These are phyloP conservation scores for Blastobotrys peoriensis DNA, from an alignment of 805 yeast species.

Conservation along the genomic window DNA sequence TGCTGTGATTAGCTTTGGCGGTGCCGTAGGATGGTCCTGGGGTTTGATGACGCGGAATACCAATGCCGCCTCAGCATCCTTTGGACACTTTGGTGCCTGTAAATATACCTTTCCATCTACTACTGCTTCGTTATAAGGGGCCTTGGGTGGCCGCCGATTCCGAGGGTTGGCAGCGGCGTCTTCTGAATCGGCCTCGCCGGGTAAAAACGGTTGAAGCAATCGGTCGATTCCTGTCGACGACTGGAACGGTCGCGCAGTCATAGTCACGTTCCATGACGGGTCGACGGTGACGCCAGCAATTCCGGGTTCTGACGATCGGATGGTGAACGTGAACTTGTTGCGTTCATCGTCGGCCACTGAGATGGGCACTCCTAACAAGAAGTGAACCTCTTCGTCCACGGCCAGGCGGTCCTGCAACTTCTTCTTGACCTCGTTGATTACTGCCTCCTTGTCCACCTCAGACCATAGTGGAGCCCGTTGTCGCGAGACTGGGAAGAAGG, in stretches of 20 bases:
- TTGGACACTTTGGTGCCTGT: not conserved
- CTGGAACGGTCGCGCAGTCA: constrained; percentile 16
- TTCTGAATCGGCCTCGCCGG: constrained; percentile 14
- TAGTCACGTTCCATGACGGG: constrained; percentile 10
- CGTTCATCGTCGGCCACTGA: constrained; percentile 3
- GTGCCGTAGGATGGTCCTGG: constrained; percentile 11
- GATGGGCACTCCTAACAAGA: constrained; percentile 16
- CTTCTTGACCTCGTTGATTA: constrained; percentile 9
- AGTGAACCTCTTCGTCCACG: constrained; percentile 17
- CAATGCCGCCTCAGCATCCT: constrained; percentile 1
- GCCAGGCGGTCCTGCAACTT: constrained; percentile 17
- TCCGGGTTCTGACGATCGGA: constrained; percentile 17
- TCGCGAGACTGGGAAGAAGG: constrained; percentile 16
- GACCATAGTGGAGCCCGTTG: constrained; percentile 14
- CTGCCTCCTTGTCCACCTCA: constrained; percentile 15
- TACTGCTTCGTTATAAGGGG: constrained; percentile 13
- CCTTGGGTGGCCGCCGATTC: constrained; percentile 1
- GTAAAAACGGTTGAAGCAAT: constrained; percentile 13
- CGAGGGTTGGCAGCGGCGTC: constrained; percentile 11
- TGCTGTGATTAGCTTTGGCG: constrained; percentile 11
- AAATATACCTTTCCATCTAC: constrained; percentile 11
- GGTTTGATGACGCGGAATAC: constrained; percentile 12
- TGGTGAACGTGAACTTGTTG: constrained; percentile 8
- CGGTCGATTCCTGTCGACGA: constrained; percentile 12
- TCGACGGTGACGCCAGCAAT: constrained; percentile 16